These are phyloP conservation scores for Rhynchosporium graminicola DNA, from an alignment of 2,329 filamentous ascomycete species.

Conservation along the genomic window DNA sequence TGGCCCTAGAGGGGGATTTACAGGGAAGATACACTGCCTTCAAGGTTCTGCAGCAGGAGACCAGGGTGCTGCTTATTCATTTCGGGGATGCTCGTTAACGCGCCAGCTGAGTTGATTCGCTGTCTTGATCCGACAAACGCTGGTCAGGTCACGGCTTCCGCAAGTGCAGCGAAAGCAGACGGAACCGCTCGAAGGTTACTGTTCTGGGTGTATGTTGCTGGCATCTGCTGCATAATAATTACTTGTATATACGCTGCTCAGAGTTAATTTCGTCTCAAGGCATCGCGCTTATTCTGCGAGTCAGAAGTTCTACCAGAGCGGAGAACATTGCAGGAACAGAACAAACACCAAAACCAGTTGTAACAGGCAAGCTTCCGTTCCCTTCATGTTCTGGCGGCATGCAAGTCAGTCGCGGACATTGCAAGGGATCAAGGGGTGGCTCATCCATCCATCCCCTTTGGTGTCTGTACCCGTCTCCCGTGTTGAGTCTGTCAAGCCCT, in stretches of 20 bases:
- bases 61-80: slow-evolving; percentile 7
- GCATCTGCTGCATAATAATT: background rate
- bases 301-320: slow-evolving; percentile 11
- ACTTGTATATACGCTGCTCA: slow-evolving; percentile 7
- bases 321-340: background rate
- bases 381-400: background rate
- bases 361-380: background rate
- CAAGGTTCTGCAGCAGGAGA: slow-evolving; percentile 6
- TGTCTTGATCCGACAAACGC: slow-evolving; percentile 6
- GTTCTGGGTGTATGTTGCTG: background rate
- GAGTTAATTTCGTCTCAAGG: slow-evolving; percentile 9
- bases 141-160: background rate
- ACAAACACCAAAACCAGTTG: background rate
- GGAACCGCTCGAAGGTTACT: background rate
- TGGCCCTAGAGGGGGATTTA: background rate
- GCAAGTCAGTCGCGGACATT: background rate
- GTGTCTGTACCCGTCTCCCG: slow-evolving; percentile 4
- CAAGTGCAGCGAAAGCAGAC: slow-evolving; percentile 8
- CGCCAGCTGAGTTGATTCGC: slow-evolving; percentile 1
- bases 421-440: slow-evolving; percentile 5
- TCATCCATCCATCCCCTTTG: slow-evolving; percentile 1
- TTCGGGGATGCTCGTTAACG: slow-evolving; percentile 3
- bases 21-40: slow-evolving; percentile 4
- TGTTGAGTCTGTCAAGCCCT: slow-evolving; percentile 9
- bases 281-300: slow-evolving; percentile 19